A percentile compares a stretch with the other conserved stretches of the same genome.
phyloP scores from a whole-genome alignment of 176 grass and related monocot genomes.

The Luzula sylvatica region DNA sequence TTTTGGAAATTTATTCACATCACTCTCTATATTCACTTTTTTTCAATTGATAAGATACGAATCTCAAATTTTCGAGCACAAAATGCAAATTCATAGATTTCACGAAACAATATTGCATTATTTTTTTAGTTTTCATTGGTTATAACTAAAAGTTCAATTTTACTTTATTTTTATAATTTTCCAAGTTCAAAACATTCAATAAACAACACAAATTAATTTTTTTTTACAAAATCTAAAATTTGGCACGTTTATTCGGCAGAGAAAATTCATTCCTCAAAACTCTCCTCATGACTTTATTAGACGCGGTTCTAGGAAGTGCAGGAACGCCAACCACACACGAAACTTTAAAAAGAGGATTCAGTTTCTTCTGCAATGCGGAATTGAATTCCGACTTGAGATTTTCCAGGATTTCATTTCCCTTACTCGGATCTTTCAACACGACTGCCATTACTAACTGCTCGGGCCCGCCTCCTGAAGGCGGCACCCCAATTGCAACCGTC shows the following conservation, averaged over 20 bases:
- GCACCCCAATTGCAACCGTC: slow-evolving; percentile 84
- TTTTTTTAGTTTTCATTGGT: too few species aligned
- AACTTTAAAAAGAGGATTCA: slow-evolving; percentile 97
- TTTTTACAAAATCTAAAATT: slow-evolving; percentile 45
- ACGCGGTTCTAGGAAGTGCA: slow-evolving; percentile 75
- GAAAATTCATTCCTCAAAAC: slow-evolving; percentile 66
- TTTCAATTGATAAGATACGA: too few species aligned
- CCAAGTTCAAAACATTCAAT: too few species aligned
- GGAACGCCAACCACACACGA: slow-evolving; percentile 52
- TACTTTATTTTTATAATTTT: too few species aligned
- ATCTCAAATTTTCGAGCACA: too few species aligned
- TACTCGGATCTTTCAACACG: slow-evolving; percentile 55
- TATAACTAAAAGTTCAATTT: too few species aligned
- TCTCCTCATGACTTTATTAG: slow-evolving; percentile 95
- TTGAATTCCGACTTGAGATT: slow-evolving; percentile 62
- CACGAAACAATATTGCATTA: too few species aligned
- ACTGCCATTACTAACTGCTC: slow-evolving; percentile 73
- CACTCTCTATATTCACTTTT: too few species aligned
- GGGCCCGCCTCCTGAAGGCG: slow-evolving; percentile 68
- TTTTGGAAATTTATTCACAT: too few species aligned
- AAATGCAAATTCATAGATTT: too few species aligned
- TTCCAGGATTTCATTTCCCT: slow-evolving; percentile 35
- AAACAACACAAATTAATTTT: too few species aligned
- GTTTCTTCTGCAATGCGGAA: slow-evolving; percentile 61
- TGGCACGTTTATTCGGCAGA: slow-evolving; percentile 50